phyloP scores from a whole-genome alignment of 2,329 filamentous ascomycete genomes.

The Dendryphion nanum region DNA sequence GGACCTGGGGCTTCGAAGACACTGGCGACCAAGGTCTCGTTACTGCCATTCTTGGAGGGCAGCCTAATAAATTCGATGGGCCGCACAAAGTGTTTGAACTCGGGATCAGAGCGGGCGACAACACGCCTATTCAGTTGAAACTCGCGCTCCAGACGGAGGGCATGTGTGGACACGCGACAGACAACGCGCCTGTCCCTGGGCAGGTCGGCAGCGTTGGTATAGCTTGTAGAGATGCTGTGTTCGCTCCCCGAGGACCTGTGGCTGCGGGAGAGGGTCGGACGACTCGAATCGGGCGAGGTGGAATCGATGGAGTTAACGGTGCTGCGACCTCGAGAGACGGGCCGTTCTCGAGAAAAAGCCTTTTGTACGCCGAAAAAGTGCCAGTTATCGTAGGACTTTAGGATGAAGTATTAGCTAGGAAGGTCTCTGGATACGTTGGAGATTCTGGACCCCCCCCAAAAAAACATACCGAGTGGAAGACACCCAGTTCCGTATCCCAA shows the following conservation, averaged over 20 bases:
- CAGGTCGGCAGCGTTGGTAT: conserved; percentile 48
- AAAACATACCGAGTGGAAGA: conserved; percentile 46
- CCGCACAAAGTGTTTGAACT: conserved; percentile 72
- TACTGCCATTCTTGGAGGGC: conserved; percentile 64
- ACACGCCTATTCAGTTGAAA: conserved; percentile 79
- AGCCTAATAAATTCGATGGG: conserved; percentile 78
- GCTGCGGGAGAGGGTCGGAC: conserved; percentile 22
- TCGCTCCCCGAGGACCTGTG: conserved; percentile 38
- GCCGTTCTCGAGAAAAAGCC: conserved; percentile 13
- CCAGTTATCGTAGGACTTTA: conserved; percentile 89
- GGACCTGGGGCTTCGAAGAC: conserved; percentile 77
- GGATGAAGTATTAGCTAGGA: conserved; percentile 17
- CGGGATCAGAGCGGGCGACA: conserved; percentile 67
- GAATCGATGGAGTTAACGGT: conserved; percentile 22
- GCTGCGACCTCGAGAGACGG: conserved; percentile 25
- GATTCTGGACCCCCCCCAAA: too few species aligned
- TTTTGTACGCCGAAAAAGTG: conserved; percentile 46
- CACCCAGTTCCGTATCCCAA: conserved; percentile 42
- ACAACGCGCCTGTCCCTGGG: conserved; percentile 59
- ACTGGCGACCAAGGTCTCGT: conserved; percentile 69
- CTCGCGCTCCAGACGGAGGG: conserved; percentile 79
- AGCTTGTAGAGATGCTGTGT: conserved; percentile 37
- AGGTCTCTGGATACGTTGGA: too few species aligned
- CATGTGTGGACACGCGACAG: conserved; percentile 79
- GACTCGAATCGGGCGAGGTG: conserved; percentile 29